phyloP scores from a whole-genome alignment of 768 basidiomycete species.

The Trametes gibbosa region DNA sequence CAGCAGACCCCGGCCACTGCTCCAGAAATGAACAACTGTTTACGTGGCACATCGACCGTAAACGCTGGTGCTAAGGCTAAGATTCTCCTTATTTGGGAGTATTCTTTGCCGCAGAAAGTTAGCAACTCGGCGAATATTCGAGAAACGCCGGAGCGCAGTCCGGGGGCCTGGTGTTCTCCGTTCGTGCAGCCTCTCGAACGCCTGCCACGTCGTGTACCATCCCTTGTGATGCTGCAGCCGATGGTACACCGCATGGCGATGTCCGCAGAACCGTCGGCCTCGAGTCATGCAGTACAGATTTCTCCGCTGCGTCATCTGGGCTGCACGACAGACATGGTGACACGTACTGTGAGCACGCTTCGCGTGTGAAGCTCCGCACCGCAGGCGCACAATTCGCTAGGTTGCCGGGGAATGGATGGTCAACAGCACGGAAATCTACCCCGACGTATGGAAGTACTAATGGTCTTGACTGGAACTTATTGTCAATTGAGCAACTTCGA shows the following conservation, averaged over 20 bases:
- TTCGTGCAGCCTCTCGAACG: neutral
- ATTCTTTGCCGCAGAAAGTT: neutral
- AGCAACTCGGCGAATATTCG: constrained; percentile 5
- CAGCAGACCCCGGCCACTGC: constrained; percentile 16
- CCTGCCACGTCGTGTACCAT: constrained; percentile 14
- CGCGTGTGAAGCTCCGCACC: neutral
- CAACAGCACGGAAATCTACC: no score
- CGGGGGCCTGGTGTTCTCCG: constrained; percentile 2
- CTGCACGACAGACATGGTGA: neutral
- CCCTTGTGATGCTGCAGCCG: constrained; percentile 10
- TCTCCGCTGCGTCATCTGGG: neutral
- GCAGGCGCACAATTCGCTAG: neutral
- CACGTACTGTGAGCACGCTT: neutral
- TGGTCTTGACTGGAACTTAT: no score
- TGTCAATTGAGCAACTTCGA: no score
- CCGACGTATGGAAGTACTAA: no score
- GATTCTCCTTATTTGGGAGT: neutral
- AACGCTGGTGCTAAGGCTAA: neutral
- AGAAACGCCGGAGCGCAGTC: constrained; percentile 2
- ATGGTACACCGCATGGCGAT: constrained; percentile 11
- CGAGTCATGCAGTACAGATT: neutral
- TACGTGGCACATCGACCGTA: constrained; percentile 5
- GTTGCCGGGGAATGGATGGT: no score
- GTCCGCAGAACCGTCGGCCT: neutral
- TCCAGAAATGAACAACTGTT: neutral